Evolutionary conservation across 495 filamentous ascomycete species (phyloP), one percentile per base, ranked within the genome.

Genomic region (Penicillium paradoxum): DNA sequence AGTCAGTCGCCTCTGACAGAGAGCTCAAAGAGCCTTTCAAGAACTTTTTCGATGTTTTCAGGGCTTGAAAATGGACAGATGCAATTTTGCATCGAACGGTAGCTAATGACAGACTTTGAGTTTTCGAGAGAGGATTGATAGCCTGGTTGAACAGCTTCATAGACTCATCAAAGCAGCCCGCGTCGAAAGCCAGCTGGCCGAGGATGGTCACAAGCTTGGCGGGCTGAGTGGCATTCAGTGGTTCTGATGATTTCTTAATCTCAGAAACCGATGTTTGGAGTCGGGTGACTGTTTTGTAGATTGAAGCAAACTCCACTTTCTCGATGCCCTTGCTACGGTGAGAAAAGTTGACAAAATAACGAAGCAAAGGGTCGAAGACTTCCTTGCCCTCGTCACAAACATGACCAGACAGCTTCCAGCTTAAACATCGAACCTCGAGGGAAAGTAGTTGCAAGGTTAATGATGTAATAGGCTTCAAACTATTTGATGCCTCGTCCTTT

Each of bases 341-440:
- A 34, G 76, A 68, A 57, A 85, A 92, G 14, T 74, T 75, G 1
- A 73, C 70, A 15, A 92, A 64, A 53, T 82, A 92, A 34, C 83
- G 80, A 4, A 79, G 70, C 33, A 91, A 77, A 11, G 90, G 89
- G 4, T 83, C 77, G 43, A 85, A 66, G 45, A 95, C 64, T 24
- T 95, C 89, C 61, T 82, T 87, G 21, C 77, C 76, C 17, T 81
- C 65, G 50, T 95, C 79, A 14, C 78, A 83, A 18, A 81, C 58
- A 62, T 93, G 90, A n/a, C 77, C 75, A 4, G 83, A 81, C 29
- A 91, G 44, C 32, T 74, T 81, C 90, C 89, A 92, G 70, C 85
- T 89, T 47, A 79, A 68, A 14, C 81, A 66, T 6, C 88, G 81
- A 29, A 82, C 75, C 44, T 83, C 78, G 13, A 96, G 71, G 2